Conservation (phyloP, 371 early-diverging fungal genomes). For the Syncephalastrum sp. region DNA sequence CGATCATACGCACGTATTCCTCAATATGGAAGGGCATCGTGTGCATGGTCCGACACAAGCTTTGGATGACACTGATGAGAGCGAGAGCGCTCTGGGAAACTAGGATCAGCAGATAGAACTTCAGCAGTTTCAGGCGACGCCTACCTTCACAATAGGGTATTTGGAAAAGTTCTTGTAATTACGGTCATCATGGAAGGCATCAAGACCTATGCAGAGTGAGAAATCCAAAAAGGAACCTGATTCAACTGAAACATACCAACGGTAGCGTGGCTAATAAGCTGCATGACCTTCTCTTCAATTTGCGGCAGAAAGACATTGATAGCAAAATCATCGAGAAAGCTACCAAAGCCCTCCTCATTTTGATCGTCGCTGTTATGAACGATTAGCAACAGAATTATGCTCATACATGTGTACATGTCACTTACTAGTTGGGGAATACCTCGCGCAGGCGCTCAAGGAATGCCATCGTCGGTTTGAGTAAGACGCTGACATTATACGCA, state of each 20-base stretch:
- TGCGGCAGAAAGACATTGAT: conserved; percentile 73
- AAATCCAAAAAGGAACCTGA: not conserved
- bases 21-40: conserved; percentile 74
- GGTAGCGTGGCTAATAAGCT: conserved; percentile 65
- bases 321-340: conserved; percentile 79
- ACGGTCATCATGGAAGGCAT: conserved; percentile 56
- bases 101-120: not conserved
- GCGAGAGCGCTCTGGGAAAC: conserved; percentile 61
- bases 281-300: conserved; percentile 70
- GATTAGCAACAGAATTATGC: not conserved
- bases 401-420: not conserved
- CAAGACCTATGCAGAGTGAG: conserved; percentile 27
- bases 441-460: conserved; percentile 62
- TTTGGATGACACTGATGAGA: conserved; percentile 63
- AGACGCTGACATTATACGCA: conserved; percentile 70
- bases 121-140: not conserved
- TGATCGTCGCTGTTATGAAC: conserved; percentile 31
- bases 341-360: conserved; percentile 61
- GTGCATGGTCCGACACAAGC: conserved; percentile 68
- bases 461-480: conserved; percentile 65
- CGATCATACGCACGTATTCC: conserved; percentile 79
- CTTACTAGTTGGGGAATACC: conserved; percentile 56
- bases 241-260: conserved; percentile 43
- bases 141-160: conserved; percentile 55
- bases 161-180: conserved; percentile 47